These are phyloP conservation scores for Plantago coronopus DNA, from an alignment of 305 asterid genomes.

Conservation along the genomic window DNA sequence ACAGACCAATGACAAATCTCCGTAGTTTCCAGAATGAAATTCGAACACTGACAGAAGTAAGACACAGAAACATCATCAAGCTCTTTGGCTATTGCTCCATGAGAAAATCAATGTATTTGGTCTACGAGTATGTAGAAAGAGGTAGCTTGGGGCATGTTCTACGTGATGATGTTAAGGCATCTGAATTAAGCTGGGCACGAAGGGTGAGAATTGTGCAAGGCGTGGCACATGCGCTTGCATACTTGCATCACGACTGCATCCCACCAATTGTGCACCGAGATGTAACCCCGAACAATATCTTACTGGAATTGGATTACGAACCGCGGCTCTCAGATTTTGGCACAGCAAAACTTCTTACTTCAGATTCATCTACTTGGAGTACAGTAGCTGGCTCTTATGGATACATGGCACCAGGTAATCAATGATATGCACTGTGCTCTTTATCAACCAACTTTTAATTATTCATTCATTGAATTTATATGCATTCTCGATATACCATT, in stretches of 20 bases:
- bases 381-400: constrained; percentile 83
- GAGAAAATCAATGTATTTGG: constrained; percentile 67
- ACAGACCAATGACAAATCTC: constrained; percentile 38
- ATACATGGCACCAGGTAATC: constrained; percentile 95
- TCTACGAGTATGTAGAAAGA: constrained; percentile 71
- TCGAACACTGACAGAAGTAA: constrained; percentile 58
- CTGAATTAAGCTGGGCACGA: constrained; percentile 50
- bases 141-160: constrained; percentile 68
- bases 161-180: constrained; percentile 43
- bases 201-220: constrained; percentile 61
- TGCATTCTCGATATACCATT: background rate
- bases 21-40: constrained; percentile 81
- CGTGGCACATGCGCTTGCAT: constrained; percentile 10
- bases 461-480: too few relatives aligned
- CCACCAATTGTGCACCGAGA: constrained; percentile 14
- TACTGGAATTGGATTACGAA: constrained; percentile 2
- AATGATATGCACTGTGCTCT: background rate
- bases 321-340: constrained; percentile 75
- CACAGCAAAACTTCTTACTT: constrained; percentile 58
- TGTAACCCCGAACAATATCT: background rate
- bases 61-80: constrained; percentile 88
- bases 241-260: constrained; percentile 9
- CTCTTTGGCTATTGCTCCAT: constrained; percentile 76
- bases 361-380: constrained; percentile 73
- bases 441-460: constrained; percentile 3